Base-by-base conservation (phyloP, 208 protist species). In the Leishmania braziliensis region DNA sequence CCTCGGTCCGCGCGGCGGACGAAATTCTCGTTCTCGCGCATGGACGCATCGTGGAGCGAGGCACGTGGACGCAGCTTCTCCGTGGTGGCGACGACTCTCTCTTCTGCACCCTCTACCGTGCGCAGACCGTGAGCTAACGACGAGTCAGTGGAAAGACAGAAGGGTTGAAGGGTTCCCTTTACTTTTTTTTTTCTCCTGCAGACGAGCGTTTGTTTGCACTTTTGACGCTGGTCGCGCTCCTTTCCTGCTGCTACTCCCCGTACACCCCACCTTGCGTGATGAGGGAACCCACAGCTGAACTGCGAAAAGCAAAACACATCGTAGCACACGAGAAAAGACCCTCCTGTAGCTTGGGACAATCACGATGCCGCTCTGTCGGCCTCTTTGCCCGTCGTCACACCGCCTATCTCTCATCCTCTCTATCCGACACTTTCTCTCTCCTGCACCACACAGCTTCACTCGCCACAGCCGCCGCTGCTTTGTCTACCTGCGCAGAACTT, bases 11-110 rank as follows among this genome's bases (percentile, higher is more conserved):
- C 26, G 26, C 65, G 5, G 88, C 89, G 4, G 88, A 93, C 77
- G 74, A 86, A 51, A 94, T 96, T 75, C 20, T 95, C 77, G 91
- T 96, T 9, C 82, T 96, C 10, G 86, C 82, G 33, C 63, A 90
- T 66, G 93, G 93, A 14, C 74, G 63, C 29, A 66, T 96, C 43
- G 90, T 79, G 39, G 84, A 96, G 84, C 78, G 86, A 12, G 93
- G 93, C 14, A 89, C 80, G 4, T 96, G 93, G 91, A 26, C 81
- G n/a, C 48, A 88, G 60, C 86, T 96, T 2, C 71, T 81, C 50
- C 50, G 29, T n/a, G 29, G 53, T 20, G 62, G 23, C 18, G 39
- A 83, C 8, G 50, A 75, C 76, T 69, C 73, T 16, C 48, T 77
- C 20, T 91, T 91, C 78, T 75, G 78, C n/a, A 80, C 63, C 8